Evolutionary conservation across 2,329 filamentous ascomycete species (phyloP), one percentile per base, ranked within the genome.

Genomic region (Septoria petroselini): DNA sequence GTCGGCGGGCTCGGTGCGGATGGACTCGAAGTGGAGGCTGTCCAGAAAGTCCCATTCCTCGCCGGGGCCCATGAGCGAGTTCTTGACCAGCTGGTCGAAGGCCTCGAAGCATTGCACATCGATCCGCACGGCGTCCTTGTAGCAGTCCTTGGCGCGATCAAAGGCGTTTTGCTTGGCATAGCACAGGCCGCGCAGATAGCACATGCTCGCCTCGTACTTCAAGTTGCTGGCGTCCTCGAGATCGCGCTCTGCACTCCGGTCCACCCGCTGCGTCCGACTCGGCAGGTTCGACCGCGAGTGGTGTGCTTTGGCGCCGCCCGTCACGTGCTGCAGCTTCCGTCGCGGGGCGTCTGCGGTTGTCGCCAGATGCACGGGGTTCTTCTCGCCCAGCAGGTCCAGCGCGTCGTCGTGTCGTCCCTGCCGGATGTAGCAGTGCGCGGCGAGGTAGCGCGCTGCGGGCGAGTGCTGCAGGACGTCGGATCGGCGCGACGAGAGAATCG

Each of bases 51-150:
- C 80, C 80, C 91, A 88, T 67, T 96, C 91, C 69, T 96, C 91
- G 29, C 88, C 84, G 0, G 91, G 90, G 17, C 82, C 82, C 81
- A 98, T 86, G 54, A 98, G 78, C 15, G 88, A 88, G 72, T 98
- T 98, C 72, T 90, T 89, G 84, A 97, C 96, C 48, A 98, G 80
- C 73, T 97, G 91, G 62, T 96, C 91, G 65, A 98, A 97, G 0
- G 93, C 93, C 70, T 98, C 93, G 66, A 95, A 97, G 71, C 93
- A 98, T 69, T 95, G 91, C 3, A 97, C 91, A 66, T 98, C 93
- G 64, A 98, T 96, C 54, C 88, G 83, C 38, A 97, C 90, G 1
- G 93, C 93, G 63, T 95, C 89, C 73, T 96, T 97, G 77, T 97
- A 98, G 73, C 93, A 97, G 63, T 97, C 91, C 69, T 96, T 96